phyloP scores from a whole-genome alignment of 129 eudicot species.

The Escallonia herrerae region DNA sequence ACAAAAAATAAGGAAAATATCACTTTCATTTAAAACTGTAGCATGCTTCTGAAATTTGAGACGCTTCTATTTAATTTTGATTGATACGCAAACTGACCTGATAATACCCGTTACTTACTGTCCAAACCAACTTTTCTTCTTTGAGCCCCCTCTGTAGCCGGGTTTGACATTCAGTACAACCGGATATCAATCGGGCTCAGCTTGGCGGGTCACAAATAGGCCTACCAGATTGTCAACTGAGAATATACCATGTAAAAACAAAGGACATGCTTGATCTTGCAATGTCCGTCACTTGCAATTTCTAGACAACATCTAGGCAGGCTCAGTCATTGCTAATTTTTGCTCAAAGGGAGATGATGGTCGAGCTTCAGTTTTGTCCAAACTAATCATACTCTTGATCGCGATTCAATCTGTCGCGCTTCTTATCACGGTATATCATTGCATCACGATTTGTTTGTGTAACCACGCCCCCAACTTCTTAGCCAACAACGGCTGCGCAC shows the following conservation, averaged over 20 bases:
- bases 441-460: slow-evolving; percentile 24
- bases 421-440: slow-evolving; percentile 42
- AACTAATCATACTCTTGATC: slow-evolving; percentile 35
- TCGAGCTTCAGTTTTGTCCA: slow-evolving; percentile 13
- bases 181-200: too few species aligned
- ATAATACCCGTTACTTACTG: too few species aligned
- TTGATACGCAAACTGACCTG: too few species aligned
- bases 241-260: not conserved
- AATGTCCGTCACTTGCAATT: not conserved
- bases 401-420: slow-evolving; percentile 35
- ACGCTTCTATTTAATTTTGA: too few species aligned
- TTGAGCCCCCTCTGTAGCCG: too few species aligned
- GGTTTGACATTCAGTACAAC: too few species aligned
- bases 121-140: too few species aligned
- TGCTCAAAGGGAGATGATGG: slow-evolving; percentile 2
- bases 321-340: not conserved
- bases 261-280: not conserved
- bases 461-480: not conserved
- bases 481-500: not conserved
- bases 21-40: too few species aligned
- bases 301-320: not conserved
- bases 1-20: too few species aligned
- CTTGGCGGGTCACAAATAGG: too few species aligned
- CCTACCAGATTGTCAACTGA: not conserved
- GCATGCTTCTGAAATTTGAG: too few species aligned